Conservation (phyloP, 1,284 basidiomycete genomes). For the Irpex sp. region DNA sequence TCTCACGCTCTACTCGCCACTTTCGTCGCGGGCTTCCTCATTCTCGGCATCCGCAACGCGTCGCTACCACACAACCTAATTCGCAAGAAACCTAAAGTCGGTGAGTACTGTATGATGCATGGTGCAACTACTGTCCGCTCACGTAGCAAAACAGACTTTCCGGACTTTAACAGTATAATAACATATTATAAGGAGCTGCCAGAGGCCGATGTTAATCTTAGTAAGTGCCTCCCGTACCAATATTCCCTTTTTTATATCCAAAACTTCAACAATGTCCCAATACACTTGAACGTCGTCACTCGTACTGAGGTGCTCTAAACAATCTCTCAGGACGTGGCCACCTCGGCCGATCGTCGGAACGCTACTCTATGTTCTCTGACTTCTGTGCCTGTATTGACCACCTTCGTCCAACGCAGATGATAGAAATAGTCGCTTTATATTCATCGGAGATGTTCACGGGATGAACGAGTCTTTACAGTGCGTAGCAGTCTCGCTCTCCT, state of each 20-base stretch:
- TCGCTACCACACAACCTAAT: slow-evolving; percentile 29
- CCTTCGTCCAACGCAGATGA: slow-evolving; percentile 48
- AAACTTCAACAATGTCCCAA: too few species aligned
- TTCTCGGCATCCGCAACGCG: slow-evolving; percentile 32
- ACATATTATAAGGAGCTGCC: slow-evolving; percentile 47
- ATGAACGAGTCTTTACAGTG: slow-evolving; percentile 77
- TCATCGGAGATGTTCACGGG: slow-evolving; percentile 90
- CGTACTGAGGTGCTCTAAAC: neutral
- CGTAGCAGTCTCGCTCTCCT: slow-evolving; percentile 31
- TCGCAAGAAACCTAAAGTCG: slow-evolving; percentile 19
- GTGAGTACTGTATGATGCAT: slow-evolving; percentile 18
- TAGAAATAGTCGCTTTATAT: slow-evolving; percentile 64
- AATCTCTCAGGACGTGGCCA: neutral
- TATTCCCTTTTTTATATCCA: too few species aligned
- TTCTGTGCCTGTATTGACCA: slow-evolving; percentile 6
- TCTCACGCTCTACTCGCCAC: slow-evolving; percentile 41
- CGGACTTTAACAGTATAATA: slow-evolving; percentile 66
- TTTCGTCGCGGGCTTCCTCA: slow-evolving; percentile 52
- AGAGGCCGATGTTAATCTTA: slow-evolving; percentile 56
- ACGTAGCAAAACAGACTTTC: slow-evolving; percentile 41
- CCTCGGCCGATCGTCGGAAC: neutral
- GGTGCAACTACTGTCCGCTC: neutral
- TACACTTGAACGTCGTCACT: too few species aligned
- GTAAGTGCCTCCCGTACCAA: slow-evolving; percentile 39
- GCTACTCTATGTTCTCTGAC: neutral